Evolutionary conservation across 805 yeast species (phyloP), one percentile per base, ranked within the genome.

Genomic region (Barnettozyma pratensis): DNA sequence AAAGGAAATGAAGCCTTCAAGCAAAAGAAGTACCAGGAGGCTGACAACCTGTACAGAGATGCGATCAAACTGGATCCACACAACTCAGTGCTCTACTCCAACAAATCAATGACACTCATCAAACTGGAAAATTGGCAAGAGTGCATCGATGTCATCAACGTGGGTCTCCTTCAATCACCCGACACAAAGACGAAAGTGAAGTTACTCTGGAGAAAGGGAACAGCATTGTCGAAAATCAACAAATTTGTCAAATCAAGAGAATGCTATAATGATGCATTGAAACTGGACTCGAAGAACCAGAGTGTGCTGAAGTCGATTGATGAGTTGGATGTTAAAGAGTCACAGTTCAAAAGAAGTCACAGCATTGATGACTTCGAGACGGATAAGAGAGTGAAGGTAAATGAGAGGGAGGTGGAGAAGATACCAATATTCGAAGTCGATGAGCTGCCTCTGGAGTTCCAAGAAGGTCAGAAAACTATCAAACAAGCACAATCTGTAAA

Each of bases 81-180:
- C 0, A 77, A 80, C 51, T 74, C 90, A 0, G 73, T 83, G 0
- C 66, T 81, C 1, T 81, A 73, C 59, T 76, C 91, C n/a, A 86
- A 86, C 59, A 66, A 85, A 40, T 85, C 94, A 0, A 80, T 81
- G 69, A 72, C 87, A n/a, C 72, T 76, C 52, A 60, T 84, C 38
- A 80, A 81, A 48, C 60, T 80, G 4, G 57, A 67, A 6, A 73
- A 75, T 32, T 81, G 75, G 72, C 56, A 62, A 3, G 64, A 74
- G 14, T 87, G 83, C 3, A 57, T 76, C 4, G 60, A 63, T 19
- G 81, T 77, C 49, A 76, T 86, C 51, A 62, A 73, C 9, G 56
- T 58, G 12, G 91, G 87, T 0, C 62, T 84, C 12, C 42, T 49
- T 1, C 19, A 43, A 5, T 60, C 57, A 5, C 57, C 66, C 3